A percentile compares a stretch with the other conserved stretches of the same genome.
Conservation (phyloP, 1,284 basidiomycete species). For the Kalmanozyma brasiliensis region DNA sequence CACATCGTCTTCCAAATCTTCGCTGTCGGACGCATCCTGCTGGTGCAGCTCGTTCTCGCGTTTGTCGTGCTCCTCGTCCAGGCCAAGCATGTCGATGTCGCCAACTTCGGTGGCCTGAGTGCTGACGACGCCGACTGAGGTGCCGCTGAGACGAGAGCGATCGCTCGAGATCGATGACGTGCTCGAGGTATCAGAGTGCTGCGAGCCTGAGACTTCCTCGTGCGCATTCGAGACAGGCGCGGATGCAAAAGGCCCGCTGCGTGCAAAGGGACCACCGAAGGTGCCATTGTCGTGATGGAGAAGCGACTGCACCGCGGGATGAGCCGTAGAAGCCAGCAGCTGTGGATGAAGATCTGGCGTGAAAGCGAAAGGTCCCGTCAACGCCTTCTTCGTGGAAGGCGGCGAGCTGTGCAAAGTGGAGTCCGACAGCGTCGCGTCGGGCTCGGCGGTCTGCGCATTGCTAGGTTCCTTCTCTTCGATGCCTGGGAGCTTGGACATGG, state of each 20-base stretch:
- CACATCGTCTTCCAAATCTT: constrained; percentile 26
- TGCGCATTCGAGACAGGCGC: constrained; percentile 11
- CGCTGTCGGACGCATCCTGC: constrained; percentile 11
- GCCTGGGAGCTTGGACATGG: constrained; percentile 15
- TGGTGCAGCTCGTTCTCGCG: constrained; percentile 21
- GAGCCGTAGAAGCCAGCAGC: constrained; percentile 43
- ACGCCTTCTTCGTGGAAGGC: constrained; percentile 19
- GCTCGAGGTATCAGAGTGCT: constrained; percentile 57
- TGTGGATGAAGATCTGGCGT: constrained; percentile 53
- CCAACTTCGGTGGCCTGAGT: constrained; percentile 59
- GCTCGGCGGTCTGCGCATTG: constrained; percentile 1
- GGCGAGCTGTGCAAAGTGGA: constrained; percentile 12
- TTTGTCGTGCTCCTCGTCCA: constrained; percentile 39
- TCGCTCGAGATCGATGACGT: constrained; percentile 59
- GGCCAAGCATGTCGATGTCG: constrained; percentile 49
- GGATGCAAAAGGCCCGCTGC: constrained; percentile 29
- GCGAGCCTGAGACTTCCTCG: constrained; percentile 27
- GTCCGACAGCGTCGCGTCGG: constrained; percentile 17
- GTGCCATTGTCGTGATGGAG: constrained; percentile 30
- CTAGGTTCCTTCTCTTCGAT: constrained; percentile 8
- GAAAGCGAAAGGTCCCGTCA: constrained; percentile 59
- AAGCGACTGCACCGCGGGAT: constrained; percentile 32
- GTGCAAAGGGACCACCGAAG: constrained; percentile 39
- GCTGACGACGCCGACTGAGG: constrained; percentile 49
- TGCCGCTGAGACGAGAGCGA: constrained; percentile 42